Conservation (phyloP, 2,329 filamentous ascomycete species). For the Botrytis tulipae region DNA sequence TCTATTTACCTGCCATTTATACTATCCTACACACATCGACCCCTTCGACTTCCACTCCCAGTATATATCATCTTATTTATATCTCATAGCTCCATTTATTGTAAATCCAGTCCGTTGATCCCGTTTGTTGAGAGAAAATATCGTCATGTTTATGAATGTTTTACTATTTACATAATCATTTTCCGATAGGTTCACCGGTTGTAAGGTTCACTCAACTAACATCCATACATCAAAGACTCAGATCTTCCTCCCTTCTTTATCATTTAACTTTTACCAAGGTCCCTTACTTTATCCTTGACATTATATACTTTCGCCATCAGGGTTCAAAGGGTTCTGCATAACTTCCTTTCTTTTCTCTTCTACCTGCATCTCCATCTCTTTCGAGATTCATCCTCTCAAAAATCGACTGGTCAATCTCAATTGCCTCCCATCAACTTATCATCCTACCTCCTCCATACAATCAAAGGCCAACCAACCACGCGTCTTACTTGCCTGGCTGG, state of each 20-base stretch:
- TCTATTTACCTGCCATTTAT: background rate
- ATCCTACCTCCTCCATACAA: background rate
- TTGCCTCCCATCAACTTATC: background rate
- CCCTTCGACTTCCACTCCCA: background rate
- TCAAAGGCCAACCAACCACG: background rate
- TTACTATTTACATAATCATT: background rate
- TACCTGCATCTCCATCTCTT: background rate
- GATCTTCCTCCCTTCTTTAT: background rate
- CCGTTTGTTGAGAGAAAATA: background rate
- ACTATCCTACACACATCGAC: background rate
- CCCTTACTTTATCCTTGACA: background rate
- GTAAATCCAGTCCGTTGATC: background rate
- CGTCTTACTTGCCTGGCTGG: slow-evolving; percentile 7
- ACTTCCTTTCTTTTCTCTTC: background rate
- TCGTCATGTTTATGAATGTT: slow-evolving; percentile 5
- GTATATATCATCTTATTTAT: background rate
- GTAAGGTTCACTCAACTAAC: background rate
- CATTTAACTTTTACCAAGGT: background rate
- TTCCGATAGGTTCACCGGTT: background rate
- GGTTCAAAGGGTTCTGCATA: background rate
- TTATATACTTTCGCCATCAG: background rate
- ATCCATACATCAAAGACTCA: background rate
- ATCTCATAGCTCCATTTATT: background rate
- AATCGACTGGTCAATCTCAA: background rate
- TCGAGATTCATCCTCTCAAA: background rate